These are phyloP conservation scores for Trypanosoma conorhini DNA, from an alignment of 208 protist species.

Conservation along the genomic window DNA sequence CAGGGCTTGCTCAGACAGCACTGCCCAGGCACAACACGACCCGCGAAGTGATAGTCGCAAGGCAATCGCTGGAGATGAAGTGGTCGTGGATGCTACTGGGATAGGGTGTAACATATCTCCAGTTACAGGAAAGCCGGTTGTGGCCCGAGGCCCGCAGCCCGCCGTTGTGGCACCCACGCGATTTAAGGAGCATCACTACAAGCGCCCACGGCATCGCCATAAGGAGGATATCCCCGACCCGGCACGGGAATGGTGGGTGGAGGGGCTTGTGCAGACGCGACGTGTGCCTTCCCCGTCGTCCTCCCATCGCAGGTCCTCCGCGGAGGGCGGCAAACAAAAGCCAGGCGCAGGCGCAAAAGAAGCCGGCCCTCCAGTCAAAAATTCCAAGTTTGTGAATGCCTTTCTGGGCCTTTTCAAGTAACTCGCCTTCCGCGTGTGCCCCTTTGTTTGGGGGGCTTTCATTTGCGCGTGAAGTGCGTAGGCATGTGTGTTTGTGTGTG, in stretches of 20 bases:
- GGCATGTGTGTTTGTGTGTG: too few relatives aligned
- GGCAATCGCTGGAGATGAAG: neutral
- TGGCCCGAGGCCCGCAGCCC: conserved; percentile 54
- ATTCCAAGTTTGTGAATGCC: conserved; percentile 13
- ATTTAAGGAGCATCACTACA: conserved; percentile 20
- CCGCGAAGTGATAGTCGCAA: neutral
- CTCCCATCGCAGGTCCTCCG: neutral
- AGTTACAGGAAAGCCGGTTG: conserved; percentile 17
- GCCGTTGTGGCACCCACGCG: conserved; percentile 33
- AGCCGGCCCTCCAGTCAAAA: neutral
- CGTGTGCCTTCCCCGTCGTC: neutral
- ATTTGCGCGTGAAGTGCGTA: too few relatives aligned
- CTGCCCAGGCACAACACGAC: too few relatives aligned
- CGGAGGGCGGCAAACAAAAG: neutral
- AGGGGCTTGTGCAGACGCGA: neutral
- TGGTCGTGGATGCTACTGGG: neutral
- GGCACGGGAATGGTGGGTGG: neutral
- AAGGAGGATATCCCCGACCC: neutral
- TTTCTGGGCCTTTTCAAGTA: conserved; percentile 17
- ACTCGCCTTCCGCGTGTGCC: neutral
- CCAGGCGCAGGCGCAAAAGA: neutral
- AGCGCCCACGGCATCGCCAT: neutral
- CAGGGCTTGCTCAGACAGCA: too few relatives aligned
- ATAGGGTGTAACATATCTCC: neutral
- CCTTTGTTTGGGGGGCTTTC: neutral